Evolutionary conservation across 2,329 filamentous ascomycete genomes (phyloP).

Genomic region (Diplocarpon mali): DNA sequence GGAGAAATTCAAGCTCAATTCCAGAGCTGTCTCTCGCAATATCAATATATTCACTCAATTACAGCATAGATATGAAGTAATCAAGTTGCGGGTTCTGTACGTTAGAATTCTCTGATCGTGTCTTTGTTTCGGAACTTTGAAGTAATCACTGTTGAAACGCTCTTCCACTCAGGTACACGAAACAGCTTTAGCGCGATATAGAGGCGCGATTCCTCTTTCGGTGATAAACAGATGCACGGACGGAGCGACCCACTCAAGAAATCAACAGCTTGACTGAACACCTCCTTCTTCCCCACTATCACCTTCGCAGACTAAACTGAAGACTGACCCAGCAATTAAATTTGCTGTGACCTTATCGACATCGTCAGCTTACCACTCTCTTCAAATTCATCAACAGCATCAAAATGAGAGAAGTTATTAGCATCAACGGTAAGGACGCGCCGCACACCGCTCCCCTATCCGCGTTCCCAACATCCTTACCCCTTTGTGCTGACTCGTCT

Average conservation of each 20-base stretch:
- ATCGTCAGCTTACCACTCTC: conserved; percentile 6
- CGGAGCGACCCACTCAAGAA: conserved; percentile 9
- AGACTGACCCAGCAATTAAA: conserved; percentile 13
- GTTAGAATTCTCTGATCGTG: too few relatives aligned
- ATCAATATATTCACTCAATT: too few relatives aligned
- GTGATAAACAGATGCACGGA: too few relatives aligned
- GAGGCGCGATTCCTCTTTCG: too few relatives aligned
- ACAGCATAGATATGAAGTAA: too few relatives aligned
- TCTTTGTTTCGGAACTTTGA: too few relatives aligned
- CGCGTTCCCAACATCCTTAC: conserved; percentile 13
- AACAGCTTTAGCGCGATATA: too few relatives aligned
- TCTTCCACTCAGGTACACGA: too few relatives aligned
- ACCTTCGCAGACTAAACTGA: conserved; percentile 14
- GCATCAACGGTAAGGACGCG: conserved; percentile 78
- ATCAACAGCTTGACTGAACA: conserved; percentile 13
- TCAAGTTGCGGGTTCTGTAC: too few relatives aligned
- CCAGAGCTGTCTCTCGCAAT: not conserved
- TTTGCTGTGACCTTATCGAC: conserved; percentile 17
- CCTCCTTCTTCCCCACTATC: conserved; percentile 17
- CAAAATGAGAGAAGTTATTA: conserved; percentile 99
- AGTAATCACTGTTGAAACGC: too few relatives aligned
- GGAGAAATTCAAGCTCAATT: too few relatives aligned
- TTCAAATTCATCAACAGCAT: conserved; percentile 25
- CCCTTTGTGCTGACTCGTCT: conserved; percentile 22
- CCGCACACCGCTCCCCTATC: conserved; percentile 31